A percentile compares a stretch with the other conserved stretches of the same genome.
Conservation (phyloP, 2,329 filamentous ascomycete species). For the Cercospora beticola region DNA sequence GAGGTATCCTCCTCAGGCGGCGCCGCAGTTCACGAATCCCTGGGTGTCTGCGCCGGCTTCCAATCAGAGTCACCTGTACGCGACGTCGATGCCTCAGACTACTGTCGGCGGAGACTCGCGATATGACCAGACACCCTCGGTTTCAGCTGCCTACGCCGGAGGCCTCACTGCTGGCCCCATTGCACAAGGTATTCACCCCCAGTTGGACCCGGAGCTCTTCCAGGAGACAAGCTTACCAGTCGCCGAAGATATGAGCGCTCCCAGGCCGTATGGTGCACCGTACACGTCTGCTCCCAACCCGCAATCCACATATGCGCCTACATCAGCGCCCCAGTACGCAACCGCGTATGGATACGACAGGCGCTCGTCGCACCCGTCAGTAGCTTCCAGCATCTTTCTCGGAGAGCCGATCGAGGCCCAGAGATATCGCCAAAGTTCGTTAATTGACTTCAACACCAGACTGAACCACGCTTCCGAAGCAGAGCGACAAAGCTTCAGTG, state of each 20-base stretch:
- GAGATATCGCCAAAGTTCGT: slow-evolving; percentile 58
- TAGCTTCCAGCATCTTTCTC: slow-evolving; percentile 56
- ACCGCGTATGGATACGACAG: slow-evolving; percentile 61
- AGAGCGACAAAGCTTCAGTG: slow-evolving; percentile 71
- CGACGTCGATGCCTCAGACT: slow-evolving; percentile 61
- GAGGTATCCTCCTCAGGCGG: slow-evolving; percentile 58
- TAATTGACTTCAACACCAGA: slow-evolving; percentile 63
- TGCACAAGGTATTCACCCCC: slow-evolving; percentile 65
- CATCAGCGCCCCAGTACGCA: slow-evolving; percentile 67
- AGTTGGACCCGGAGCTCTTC: slow-evolving; percentile 56
- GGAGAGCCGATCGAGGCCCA: slow-evolving; percentile 48
- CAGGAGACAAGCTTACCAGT: slow-evolving; percentile 65
- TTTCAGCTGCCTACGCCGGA: slow-evolving; percentile 56
- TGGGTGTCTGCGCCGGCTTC: slow-evolving; percentile 67
- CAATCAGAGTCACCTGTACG: slow-evolving; percentile 62
- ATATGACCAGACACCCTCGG: slow-evolving; percentile 35
- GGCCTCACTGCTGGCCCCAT: slow-evolving; percentile 68
- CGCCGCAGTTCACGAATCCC: slow-evolving; percentile 84
- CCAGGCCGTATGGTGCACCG: slow-evolving; percentile 69
- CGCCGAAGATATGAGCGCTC: slow-evolving; percentile 70
- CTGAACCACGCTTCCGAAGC: slow-evolving; percentile 57
- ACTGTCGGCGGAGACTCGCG: slow-evolving; percentile 55
- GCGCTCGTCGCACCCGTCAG: slow-evolving; percentile 83
- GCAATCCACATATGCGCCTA: slow-evolving; percentile 66
- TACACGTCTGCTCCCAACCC: slow-evolving; percentile 69